phyloP scores from a whole-genome alignment of 1,139 yeast species.

The Pneumocystis murina region DNA sequence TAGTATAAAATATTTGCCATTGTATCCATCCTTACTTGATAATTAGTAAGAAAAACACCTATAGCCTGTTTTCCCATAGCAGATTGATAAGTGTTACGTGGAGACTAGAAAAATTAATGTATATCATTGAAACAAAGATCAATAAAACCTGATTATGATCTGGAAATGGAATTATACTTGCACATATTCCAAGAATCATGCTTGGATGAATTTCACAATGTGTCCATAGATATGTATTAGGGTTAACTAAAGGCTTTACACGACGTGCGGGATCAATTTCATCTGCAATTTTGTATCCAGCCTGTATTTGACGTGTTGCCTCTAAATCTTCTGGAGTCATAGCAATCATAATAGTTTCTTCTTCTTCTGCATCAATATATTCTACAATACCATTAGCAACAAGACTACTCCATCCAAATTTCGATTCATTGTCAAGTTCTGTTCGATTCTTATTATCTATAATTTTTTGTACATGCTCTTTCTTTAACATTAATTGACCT shows the following conservation, averaged over 20 bases:
- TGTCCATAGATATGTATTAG: conserved; percentile 74
- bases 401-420: conserved; percentile 73
- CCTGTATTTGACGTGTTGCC: conserved; percentile 42
- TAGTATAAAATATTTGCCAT: conserved; percentile 96
- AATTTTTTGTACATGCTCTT: conserved; percentile 65
- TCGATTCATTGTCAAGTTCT: conserved; percentile 35
- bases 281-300: conserved; percentile 32
- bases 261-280: conserved; percentile 71
- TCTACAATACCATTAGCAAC: conserved; percentile 79
- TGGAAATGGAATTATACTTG: conserved; percentile 97
- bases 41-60: conserved; percentile 98
- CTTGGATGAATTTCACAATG: conserved; percentile 99
- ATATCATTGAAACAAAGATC: background rate
- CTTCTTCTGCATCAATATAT: conserved; percentile 94
- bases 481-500: conserved; percentile 72
- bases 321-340: conserved; percentile 97
- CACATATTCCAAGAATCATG: conserved; percentile 97
- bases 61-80: conserved; percentile 99
- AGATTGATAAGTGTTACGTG: conserved; percentile 97
- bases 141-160: conserved; percentile 58
- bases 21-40: conserved; percentile 95
- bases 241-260: conserved; percentile 53
- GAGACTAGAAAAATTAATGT: conserved; percentile 38
- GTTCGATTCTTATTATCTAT: conserved; percentile 48
- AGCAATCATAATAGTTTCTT: conserved; percentile 94